Conservation (phyloP, 1,284 basidiomycete genomes). For the Pseudozyma pruni region DNA sequence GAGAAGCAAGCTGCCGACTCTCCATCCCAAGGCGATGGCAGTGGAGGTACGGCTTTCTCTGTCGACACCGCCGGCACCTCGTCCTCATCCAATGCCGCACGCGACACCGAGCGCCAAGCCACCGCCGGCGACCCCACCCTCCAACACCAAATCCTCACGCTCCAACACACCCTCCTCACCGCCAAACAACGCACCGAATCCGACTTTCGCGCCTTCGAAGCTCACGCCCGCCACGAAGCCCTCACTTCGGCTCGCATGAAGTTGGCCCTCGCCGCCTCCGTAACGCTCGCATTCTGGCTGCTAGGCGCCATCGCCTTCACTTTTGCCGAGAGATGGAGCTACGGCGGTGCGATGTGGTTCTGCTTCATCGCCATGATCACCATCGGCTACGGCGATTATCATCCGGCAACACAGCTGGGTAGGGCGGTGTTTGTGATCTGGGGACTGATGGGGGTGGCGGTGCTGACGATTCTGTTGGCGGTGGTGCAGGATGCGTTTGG, state of each 20-base stretch:
- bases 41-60: neutral
- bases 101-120: neutral
- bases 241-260: conserved; percentile 24
- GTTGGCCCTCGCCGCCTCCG: conserved; percentile 23
- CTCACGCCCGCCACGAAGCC: conserved; percentile 24
- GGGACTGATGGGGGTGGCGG: conserved; percentile 72
- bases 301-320: conserved; percentile 74
- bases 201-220: conserved; percentile 31
- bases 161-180: conserved; percentile 18
- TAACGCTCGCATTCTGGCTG: conserved; percentile 71
- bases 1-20: conserved; percentile 15
- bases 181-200: conserved; percentile 24
- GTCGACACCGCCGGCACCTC: neutral
- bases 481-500: conserved; percentile 70
- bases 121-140: conserved; percentile 29
- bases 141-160: conserved; percentile 27
- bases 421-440: conserved; percentile 82
- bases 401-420: conserved; percentile 70
- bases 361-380: conserved; percentile 71
- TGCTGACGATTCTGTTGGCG: conserved; percentile 64
- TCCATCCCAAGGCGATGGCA: neutral
- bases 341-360: conserved; percentile 74
- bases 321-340: conserved; percentile 72
- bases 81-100: neutral
- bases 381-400: conserved; percentile 55